Evolutionary conservation across 2,329 filamentous ascomycete genomes (phyloP), one percentile per base, ranked within the genome.

Genomic region (Aspergillus pseudonomiae): DNA sequence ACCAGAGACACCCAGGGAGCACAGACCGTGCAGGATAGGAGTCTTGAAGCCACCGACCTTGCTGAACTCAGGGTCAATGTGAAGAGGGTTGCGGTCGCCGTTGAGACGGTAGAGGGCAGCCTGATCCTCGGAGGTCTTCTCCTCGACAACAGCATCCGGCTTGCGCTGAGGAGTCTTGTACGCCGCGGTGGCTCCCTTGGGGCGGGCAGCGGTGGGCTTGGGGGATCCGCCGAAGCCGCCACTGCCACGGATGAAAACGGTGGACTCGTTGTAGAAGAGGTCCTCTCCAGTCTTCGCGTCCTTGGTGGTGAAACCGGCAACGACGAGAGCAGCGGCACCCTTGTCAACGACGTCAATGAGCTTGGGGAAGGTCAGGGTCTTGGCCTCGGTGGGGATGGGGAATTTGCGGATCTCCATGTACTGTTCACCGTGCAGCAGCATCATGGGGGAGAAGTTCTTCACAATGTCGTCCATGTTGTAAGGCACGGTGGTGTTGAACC

Each of bases 381-480:
- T 89, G 57, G 87, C 93, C 61, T 89, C 86, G 36, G 94, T 97
- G 41, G 94, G 94, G 72, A 98, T 91, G 46, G 95, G 95, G 83
- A 89, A 96, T 79, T 94, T 93, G 76, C 90, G 89, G 74, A 99
- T 87, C 81, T 99, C 95, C 68, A 99, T 92, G 82, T 94, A 99
- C 80, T 99, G 95, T 85, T 99, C 95, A 76, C 95, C 95, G 82
- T 99, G 95, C 28, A 99, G 90, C 57, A 99, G 88, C 93, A 97
- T 97, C 93, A 97, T 97, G 66, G 94, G 94, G 43, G 88, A 93
- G 85, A 97, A 99, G 85, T 98, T 96, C 78, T 94, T 93, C 32
- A 98, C 91, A 65, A 99, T 86, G 62, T 94, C 88, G 74, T 89
- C 87, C 73, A 95, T 86, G 78, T 85, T 88, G 83, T 91, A 98